Base-by-base conservation (phyloP, 805 yeast species). In the Spathaspora boniae region DNA sequence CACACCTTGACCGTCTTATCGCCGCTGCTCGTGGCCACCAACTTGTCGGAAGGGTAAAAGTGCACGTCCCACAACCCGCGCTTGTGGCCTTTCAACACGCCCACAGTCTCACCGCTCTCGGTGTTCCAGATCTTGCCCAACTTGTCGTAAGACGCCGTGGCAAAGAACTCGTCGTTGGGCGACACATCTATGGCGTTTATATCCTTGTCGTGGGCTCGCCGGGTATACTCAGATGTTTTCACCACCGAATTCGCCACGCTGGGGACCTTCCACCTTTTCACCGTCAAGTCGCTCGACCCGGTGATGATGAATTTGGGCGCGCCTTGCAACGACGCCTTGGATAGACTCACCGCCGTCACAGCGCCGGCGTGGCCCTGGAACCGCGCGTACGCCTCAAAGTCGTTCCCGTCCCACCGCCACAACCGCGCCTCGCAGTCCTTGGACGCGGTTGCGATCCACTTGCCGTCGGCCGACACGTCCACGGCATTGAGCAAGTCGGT, bases 141-240 rank as follows among this genome's bases (percentile, higher is more conserved):
- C 51, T 91, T 86, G 59, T 93, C 99, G 56, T 85, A 95, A 9
- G 96, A 85, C 2, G 96, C 98, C 1, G 97, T 83, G 0, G 96
- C 98, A 51, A 93, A 80, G 33, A 73, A 68, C 44, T 81, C 82
- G 58, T 91, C 94, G 52, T 88, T 86, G 12, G 96, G 95, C n/a
- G 97, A 74, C 4, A 93, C 69, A 45, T 88, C 96, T 35, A 93
- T 64, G 2, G 91, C 75, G 51, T 93, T 94, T 41, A 93, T 93
- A 58, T 93, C 96, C 57, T 91, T 93, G 37, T 93, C 98, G 57
- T 93, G 99, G 1, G 97, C 98, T 52, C 89, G 78, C 68, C 96
- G 78, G 0, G 98, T 93, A 58, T 82, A 93, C 36, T 80, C 87
- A 2, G 96, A 84, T 2, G 70, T 65, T 47, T 72, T 78, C 5